phyloP scores from a whole-genome alignment of 495 filamentous ascomycete genomes.

The Bacidia rubella region DNA sequence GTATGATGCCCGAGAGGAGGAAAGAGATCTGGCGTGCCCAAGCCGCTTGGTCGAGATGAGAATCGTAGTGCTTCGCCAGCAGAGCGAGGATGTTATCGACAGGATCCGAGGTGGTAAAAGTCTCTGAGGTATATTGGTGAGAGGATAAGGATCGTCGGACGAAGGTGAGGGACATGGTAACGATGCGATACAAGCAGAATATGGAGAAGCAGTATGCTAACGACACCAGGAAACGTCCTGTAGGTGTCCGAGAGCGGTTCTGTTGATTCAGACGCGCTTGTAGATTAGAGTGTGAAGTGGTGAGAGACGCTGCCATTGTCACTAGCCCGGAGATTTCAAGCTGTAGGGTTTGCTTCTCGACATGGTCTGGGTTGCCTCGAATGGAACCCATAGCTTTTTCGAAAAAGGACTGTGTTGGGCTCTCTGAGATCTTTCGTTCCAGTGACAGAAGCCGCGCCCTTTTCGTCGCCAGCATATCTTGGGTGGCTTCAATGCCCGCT shows the following conservation, averaged over 20 bases:
- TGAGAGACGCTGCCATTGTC: slow-evolving; percentile 56
- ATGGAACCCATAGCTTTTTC: slow-evolving; percentile 53
- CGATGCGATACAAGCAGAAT: slow-evolving; percentile 39
- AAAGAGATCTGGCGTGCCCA: slow-evolving; percentile 72
- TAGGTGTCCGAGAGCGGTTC: slow-evolving; percentile 43
- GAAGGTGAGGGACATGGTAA: slow-evolving; percentile 36
- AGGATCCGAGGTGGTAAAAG: slow-evolving; percentile 20
- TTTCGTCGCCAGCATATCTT: slow-evolving; percentile 60
- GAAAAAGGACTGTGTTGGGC: slow-evolving; percentile 34
- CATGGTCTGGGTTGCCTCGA: slow-evolving; percentile 44
- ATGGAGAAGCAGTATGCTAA: slow-evolving; percentile 60
- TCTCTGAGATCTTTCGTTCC: slow-evolving; percentile 46
- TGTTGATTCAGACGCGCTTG: slow-evolving; percentile 44
- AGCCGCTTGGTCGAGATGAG: slow-evolving; percentile 34
- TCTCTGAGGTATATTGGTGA: slow-evolving; percentile 6
- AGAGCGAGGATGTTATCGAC: slow-evolving; percentile 34
- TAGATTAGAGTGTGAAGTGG: slow-evolving; percentile 43
- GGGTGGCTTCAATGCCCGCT: slow-evolving; percentile 58
- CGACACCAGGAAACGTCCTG: slow-evolving; percentile 43
- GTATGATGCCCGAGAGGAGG: slow-evolving; percentile 61
- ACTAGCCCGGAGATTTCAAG: slow-evolving; percentile 69
- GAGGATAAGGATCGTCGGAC: slow-evolving; percentile 39
- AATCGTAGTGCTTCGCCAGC: slow-evolving; percentile 19
- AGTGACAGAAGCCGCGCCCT: slow-evolving; percentile 50
- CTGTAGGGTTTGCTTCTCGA: slow-evolving; percentile 50